Conservation (phyloP, 164 flowering plant genomes). For the Berberis thunbergii region DNA sequence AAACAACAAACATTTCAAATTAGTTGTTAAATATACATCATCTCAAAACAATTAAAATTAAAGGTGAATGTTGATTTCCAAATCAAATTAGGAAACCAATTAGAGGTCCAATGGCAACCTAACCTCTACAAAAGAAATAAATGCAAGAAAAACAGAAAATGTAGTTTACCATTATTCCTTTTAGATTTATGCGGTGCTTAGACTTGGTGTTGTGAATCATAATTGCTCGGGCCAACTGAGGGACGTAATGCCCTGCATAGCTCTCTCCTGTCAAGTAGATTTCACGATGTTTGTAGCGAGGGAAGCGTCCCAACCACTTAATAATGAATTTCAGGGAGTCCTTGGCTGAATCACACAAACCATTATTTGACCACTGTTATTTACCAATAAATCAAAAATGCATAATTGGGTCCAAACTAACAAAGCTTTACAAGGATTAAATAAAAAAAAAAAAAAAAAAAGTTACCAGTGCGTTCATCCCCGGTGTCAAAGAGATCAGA, state of each 20-base stretch:
- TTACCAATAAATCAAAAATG: too few relatives aligned
- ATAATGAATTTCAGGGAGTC: slow-evolving; percentile 64
- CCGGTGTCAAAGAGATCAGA: slow-evolving; percentile 68
- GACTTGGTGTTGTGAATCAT: not conserved
- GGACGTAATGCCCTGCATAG: slow-evolving; percentile 27
- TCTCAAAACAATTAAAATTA: not conserved
- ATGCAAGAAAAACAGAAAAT: too few relatives aligned
- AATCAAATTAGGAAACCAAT: not conserved
- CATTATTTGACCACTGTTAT: too few relatives aligned
- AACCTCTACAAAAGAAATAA: too few relatives aligned
- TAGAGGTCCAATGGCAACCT: too few relatives aligned
- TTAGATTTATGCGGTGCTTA: not conserved
- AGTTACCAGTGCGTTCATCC: slow-evolving; percentile 67
- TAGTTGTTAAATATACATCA: not conserved
- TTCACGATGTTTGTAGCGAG: slow-evolving; percentile 55
- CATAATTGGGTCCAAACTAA: too few relatives aligned
- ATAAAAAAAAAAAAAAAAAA: too few relatives aligned
- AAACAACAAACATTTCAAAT: not conserved
- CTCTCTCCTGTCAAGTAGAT: slow-evolving; percentile 79
- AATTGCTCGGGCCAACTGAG: slow-evolving; percentile 2
- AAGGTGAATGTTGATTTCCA: not conserved
- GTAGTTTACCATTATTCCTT: not conserved
- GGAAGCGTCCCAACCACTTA: slow-evolving; percentile 71
- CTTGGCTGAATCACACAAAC: slow-evolving; percentile 36
- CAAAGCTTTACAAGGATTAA: too few relatives aligned